These are phyloP conservation scores for Acanthamoeba triangularis DNA, from an alignment of 208 protist species.

Conservation along the genomic window DNA sequence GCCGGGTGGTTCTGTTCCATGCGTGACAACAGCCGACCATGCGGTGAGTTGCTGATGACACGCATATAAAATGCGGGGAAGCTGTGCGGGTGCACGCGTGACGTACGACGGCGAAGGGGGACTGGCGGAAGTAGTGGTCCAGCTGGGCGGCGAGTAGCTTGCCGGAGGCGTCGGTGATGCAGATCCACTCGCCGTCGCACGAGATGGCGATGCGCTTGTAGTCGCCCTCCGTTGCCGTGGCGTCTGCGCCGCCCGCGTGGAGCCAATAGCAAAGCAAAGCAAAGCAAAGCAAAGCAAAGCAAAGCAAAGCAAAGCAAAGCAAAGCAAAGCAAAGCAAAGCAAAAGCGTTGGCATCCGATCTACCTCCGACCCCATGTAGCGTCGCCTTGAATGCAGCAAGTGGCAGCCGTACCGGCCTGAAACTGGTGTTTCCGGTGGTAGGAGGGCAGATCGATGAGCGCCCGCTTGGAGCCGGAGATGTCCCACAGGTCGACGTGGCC, in stretches of 20 bases:
- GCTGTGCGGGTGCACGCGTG: too few species aligned
- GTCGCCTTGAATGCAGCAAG: neutral
- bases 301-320: too few species aligned
- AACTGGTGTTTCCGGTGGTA: neutral
- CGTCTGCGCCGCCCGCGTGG: neutral
- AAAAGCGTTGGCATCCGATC: too few species aligned
- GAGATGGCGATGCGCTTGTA: neutral
- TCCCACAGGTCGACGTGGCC: slow-evolving; percentile 41
- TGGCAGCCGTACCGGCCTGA: neutral
- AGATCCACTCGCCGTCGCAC: slow-evolving; percentile 16
- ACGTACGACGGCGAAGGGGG: slow-evolving; percentile 1
- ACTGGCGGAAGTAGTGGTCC: slow-evolving; percentile 25
- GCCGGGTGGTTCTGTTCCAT: neutral
- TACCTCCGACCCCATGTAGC: too few species aligned
- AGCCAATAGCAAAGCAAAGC: neutral
- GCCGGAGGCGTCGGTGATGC: neutral
- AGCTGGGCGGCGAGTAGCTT: neutral
- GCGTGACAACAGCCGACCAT: too few species aligned
- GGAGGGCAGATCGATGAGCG: slow-evolving; percentile 22
- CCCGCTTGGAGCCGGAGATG: slow-evolving; percentile 21
- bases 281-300: slow-evolving; percentile 56
- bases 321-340: neutral
- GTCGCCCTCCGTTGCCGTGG: neutral
- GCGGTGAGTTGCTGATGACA: too few species aligned
- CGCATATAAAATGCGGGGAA: neutral